Conservation (phyloP, 179 eudicot species). For the Amaranthus tricolor region DNA sequence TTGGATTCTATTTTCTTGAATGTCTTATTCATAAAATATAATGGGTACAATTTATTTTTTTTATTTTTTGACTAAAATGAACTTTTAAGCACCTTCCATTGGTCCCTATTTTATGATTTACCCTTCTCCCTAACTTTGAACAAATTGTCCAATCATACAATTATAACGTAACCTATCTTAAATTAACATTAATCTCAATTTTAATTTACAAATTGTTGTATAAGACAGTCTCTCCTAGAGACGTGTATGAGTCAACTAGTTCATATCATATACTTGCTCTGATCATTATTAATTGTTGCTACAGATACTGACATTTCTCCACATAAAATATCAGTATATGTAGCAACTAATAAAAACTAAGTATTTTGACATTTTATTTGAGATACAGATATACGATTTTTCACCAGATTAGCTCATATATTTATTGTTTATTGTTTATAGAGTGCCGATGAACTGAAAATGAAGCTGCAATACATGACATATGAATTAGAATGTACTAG, state of each 20-base stretch:
- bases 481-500: conserved; percentile 58
- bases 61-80: conserved; percentile 10
- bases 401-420: too few relatives aligned
- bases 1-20: neutral
- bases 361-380: too few relatives aligned
- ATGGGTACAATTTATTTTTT: neutral
- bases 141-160: conserved; percentile 10
- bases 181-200: too few relatives aligned
- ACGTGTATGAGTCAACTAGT: too few relatives aligned
- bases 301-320: conserved; percentile 2
- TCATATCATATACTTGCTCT: too few relatives aligned
- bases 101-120: conserved; percentile 26
- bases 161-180: too few relatives aligned
- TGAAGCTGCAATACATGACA: conserved; percentile 49
- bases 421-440: conserved; percentile 21
- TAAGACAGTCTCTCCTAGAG: too few relatives aligned
- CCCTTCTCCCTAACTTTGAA: conserved; percentile 33
- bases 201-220: too few relatives aligned
- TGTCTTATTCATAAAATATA: conserved; percentile 21
- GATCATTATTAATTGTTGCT: neutral
- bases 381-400: too few relatives aligned
- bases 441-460: conserved; percentile 56
- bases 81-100: conserved; percentile 5
- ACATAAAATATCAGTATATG: too few relatives aligned
- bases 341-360: too few relatives aligned